Base-by-base conservation (phyloP, 805 yeast species). In the Brettanomyces sp. region DNA sequence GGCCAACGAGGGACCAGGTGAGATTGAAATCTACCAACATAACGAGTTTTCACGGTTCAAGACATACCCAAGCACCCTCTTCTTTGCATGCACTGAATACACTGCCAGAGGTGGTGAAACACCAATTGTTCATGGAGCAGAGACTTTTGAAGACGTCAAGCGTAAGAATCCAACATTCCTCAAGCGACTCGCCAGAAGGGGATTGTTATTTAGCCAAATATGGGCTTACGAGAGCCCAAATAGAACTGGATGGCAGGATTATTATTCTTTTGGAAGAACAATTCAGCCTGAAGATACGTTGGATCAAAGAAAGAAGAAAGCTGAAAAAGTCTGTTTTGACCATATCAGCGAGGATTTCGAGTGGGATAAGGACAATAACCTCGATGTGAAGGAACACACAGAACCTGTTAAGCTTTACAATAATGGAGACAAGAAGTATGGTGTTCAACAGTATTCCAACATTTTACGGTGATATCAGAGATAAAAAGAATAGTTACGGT, bases 11-110 rank as follows among this genome's bases (percentile, higher is more conserved):
- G 63, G 66, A 1, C 59, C 64, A 6, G 44, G 58, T 3, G 47
- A 46, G n/a, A 45, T 42, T 9, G 40, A 42, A n/a, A 42, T 65
- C 14, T 52, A 49, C 37, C 68, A 64, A 43, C 69, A 64, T 49
- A 63, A 62, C 45, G 68, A 65, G 39, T 64, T 57, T 45, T 59
- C 66, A 1, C 47, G 68, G 37, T 65, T 61, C 44, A 49, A 45
- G 6, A 49, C 49, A 22, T 62, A 47, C 40, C 69, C 69, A 13
- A 48, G 54, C 3, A 59, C 49, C 3, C 47, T 60, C 24, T 52
- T 50, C 39, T 62, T 62, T 39, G 52, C 55, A 2, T 59, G 63
- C 36, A 36, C 45, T 18, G 52, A 52, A 24, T 51, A 49, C 41
- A 45, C 47, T 14, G 59, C 57, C 4, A 47, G 45, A 34, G 67